Evolutionary conservation across 495 filamentous ascomycete genomes (phyloP), one percentile per base, ranked within the genome.

Genomic region (Penicillium subrubescens): DNA sequence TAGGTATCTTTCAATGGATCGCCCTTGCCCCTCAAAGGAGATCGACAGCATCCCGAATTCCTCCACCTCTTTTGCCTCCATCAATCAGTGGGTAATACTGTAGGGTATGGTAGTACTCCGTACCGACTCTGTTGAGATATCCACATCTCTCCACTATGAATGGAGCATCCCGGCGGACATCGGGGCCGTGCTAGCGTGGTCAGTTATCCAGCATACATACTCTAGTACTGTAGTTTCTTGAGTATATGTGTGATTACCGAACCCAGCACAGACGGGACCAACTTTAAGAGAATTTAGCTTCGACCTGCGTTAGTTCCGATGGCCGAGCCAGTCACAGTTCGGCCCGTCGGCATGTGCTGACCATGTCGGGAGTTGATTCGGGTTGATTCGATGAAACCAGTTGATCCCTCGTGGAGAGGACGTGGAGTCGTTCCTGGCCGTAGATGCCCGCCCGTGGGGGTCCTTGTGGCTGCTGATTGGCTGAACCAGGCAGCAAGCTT

Each of bases 251-350:
- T 33, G 31, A 33, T 8, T 33, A 8, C 31, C 7, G 31, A 33
- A 51, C 21, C 46, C n/a, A 41, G 14, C 15, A 41, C 46, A 12
- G 12, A 8, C 19, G n/a, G 7, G 19, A 51, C 48, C 69, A 73
- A 73, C 71, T 73, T 68, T 73, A 73, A 73, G 58, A 19, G 56
- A 60, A 65, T 59, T 74, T 68, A 67, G 63, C 65, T 74, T 72
- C 62, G 33, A 35, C 34, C 59, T 57, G 57, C 56, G 33, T 25
- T 63, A 63, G 69, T 59, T 19, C 29, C 31, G 23, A 33, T 48
- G 12, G 12, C 15, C 14, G 46, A 21, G 57, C 71, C 71, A 74
- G 19, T 74, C 56, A 74, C 34, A 59, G 64, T 29, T 27, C 21
- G 10, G n/a, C 15, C 50, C 39, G 43, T 7, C 56, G 29, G 60